Conservation (phyloP, 2,329 filamentous ascomycete species). For the Alternaria burnsii region DNA sequence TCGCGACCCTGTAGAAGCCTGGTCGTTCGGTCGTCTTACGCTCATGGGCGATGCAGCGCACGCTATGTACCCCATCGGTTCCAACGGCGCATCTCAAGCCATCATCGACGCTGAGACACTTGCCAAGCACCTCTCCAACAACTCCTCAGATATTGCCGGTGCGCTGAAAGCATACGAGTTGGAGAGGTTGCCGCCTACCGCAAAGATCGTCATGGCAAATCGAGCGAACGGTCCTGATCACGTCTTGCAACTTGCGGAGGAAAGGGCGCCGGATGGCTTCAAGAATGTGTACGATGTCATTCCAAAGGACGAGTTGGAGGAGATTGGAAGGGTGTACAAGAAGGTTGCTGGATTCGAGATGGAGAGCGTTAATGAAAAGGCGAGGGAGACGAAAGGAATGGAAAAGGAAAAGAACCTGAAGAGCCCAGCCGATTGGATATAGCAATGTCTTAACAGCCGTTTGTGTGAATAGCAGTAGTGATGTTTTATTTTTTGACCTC, state of each 20-base stretch:
- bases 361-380: constrained; percentile 55
- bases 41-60: constrained; percentile 56
- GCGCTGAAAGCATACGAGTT: constrained; percentile 53
- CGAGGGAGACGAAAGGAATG: constrained; percentile 46
- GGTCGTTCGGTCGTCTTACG: constrained; percentile 48
- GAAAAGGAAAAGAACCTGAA: constrained; percentile 23
- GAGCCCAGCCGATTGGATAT: constrained; percentile 35
- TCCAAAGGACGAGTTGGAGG: constrained; percentile 52
- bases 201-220: constrained; percentile 59
- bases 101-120: constrained; percentile 56
- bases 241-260: constrained; percentile 57
- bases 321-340: constrained; percentile 50
- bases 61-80: constrained; percentile 56
- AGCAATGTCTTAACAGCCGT: neutral
- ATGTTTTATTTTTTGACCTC: neutral
- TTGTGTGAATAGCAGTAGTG: neutral
- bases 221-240: constrained; percentile 58
- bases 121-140: constrained; percentile 42
- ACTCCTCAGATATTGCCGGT: constrained; percentile 33
- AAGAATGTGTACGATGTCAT: constrained; percentile 54
- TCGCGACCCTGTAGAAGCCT: constrained; percentile 52
- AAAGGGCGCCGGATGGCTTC: constrained; percentile 53
- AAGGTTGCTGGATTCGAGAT: constrained; percentile 58
- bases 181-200: constrained; percentile 53
- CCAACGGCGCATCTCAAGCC: constrained; percentile 56